Evolutionary conservation across 2,329 filamentous ascomycete species (phyloP).

Genomic region (Hysterium pulicare): DNA sequence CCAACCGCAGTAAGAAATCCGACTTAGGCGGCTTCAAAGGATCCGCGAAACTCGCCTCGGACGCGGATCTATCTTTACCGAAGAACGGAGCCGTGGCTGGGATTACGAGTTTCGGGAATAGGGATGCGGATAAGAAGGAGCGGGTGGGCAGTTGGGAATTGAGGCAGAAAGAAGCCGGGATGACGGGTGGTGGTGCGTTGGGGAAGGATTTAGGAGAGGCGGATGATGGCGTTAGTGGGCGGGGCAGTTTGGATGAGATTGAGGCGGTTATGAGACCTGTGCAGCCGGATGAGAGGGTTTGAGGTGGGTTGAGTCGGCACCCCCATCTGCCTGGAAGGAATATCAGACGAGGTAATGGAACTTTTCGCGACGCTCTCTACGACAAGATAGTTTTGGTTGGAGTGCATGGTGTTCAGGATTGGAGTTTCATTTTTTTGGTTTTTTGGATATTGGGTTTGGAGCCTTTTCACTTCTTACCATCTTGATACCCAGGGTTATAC

Average conservation of each 20-base stretch:
- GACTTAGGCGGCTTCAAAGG: conserved; percentile 57
- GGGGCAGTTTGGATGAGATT: conserved; percentile 46
- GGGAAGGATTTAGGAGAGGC: conserved; percentile 16
- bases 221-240: conserved; percentile 23
- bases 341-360: no score
- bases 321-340: no score
- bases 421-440: neutral
- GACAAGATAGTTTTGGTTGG: no score
- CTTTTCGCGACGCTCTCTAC: no score
- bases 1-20: conserved; percentile 24
- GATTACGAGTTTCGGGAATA: conserved; percentile 21
- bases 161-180: conserved; percentile 34
- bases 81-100: conserved; percentile 40
- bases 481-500: no score
- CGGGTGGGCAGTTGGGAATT: conserved; percentile 58
- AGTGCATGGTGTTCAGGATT: no score
- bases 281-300: conserved; percentile 49
- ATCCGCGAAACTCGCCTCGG: conserved; percentile 51
- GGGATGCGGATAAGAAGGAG: conserved; percentile 34
- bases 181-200: conserved; percentile 1
- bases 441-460: neutral
- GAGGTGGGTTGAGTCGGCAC: no score
- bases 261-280: conserved; percentile 44
- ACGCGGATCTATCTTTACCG: conserved; percentile 50
- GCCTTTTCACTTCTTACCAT: conserved; percentile 3